Conservation (phyloP, 164 flowering plant genomes). For the Aristolochia contorta region DNA sequence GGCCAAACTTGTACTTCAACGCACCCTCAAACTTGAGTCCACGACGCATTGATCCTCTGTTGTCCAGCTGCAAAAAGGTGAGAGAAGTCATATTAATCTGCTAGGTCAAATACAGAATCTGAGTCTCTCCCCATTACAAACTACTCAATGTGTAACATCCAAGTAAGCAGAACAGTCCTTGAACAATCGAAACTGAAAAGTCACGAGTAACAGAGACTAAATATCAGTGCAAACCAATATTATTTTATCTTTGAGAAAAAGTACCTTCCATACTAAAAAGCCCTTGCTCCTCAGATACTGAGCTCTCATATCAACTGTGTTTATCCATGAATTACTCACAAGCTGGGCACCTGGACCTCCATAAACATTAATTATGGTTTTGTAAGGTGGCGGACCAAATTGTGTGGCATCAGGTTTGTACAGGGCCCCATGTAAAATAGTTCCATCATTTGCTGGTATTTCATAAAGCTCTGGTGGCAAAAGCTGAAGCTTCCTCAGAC, state of each 20-base stretch:
- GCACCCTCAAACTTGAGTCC: constrained; percentile 82
- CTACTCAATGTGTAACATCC: too few species aligned
- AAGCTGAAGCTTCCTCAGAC: constrained; percentile 52
- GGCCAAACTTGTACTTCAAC: constrained; percentile 53
- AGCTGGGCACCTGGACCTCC: constrained; percentile 85
- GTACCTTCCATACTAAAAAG: constrained; percentile 90
- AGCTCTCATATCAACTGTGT: constrained; percentile 90
- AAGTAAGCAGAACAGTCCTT: too few species aligned
- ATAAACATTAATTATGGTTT: constrained; percentile 70
- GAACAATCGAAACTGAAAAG: too few species aligned
- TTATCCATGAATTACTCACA: constrained; percentile 78
- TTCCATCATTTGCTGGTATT: constrained; percentile 65
- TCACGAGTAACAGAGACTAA: too few species aligned
- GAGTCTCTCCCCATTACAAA: too few species aligned
- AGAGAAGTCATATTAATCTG: too few species aligned
- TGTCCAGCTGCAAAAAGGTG: constrained; percentile 61
- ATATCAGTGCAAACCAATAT: too few species aligned
- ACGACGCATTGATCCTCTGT: constrained; percentile 78
- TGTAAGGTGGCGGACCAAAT: constrained; percentile 92
- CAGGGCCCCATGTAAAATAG: constrained; percentile 57
- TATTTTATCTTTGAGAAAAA: constrained; percentile 8
- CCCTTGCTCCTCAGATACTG: constrained; percentile 83
- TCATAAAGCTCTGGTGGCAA: constrained; percentile 68
- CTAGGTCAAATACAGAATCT: too few species aligned
- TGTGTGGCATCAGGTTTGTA: constrained; percentile 61